Conservation (phyloP, 371 early-diverging fungal genomes). For the Batrachochytrium dendrobatidis region DNA sequence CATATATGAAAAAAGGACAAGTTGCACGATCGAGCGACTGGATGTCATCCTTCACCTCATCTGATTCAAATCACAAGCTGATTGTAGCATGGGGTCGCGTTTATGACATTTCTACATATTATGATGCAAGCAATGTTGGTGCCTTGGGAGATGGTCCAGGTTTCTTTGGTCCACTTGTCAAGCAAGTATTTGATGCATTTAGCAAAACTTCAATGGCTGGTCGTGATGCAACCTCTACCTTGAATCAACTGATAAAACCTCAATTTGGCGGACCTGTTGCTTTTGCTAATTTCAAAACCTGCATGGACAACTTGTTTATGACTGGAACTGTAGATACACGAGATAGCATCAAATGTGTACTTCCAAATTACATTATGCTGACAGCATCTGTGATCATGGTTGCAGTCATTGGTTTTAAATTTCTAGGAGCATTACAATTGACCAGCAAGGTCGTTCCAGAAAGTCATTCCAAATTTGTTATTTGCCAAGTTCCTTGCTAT, state of each 20-base stretch:
- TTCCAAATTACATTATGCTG: conserved; percentile 84
- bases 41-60: neutral
- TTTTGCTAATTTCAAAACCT: conserved; percentile 32
- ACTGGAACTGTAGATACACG: conserved; percentile 84
- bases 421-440: conserved; percentile 81
- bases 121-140: conserved; percentile 5
- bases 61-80: conserved; percentile 9
- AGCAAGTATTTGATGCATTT: conserved; percentile 11
- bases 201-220: conserved; percentile 5
- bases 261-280: conserved; percentile 9
- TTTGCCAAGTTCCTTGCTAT: conserved; percentile 91
- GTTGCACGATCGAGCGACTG: conserved; percentile 3
- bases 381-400: conserved; percentile 71
- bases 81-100: conserved; percentile 19
- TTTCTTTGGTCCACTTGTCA: conserved; percentile 20
- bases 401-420: conserved; percentile 80
- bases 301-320: conserved; percentile 80
- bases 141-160: conserved; percentile 6
- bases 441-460: conserved; percentile 68
- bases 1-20: conserved; percentile 5
- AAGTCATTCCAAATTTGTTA: conserved; percentile 84
- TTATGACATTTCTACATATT: conserved; percentile 23
- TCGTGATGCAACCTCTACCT: conserved; percentile 22
- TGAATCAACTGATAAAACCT: conserved; percentile 8
- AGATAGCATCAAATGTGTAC: conserved; percentile 68